Evolutionary conservation across 2,329 filamentous ascomycete species (phyloP).

Genomic region (Rachicladosporium sp.): DNA sequence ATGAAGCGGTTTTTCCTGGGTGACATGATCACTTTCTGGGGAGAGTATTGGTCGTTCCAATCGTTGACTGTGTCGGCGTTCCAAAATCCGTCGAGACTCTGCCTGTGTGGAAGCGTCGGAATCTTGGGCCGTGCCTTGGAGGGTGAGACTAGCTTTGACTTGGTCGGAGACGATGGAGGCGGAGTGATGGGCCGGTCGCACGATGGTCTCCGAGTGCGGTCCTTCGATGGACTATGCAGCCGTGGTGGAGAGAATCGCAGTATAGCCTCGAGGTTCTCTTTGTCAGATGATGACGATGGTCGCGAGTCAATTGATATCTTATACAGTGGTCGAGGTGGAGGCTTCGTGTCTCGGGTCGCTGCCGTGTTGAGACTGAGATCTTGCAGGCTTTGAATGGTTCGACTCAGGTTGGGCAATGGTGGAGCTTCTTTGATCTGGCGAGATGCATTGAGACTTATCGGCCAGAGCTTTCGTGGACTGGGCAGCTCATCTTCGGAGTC

Average conservation of each 20-base stretch:
- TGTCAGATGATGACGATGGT: slow-evolving; percentile 2
- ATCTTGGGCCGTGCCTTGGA: slow-evolving; percentile 35
- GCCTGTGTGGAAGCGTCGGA: slow-evolving; percentile 42
- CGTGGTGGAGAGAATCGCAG: background rate
- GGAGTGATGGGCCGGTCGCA: slow-evolving; percentile 1
- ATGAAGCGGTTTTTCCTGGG: slow-evolving; percentile 22
- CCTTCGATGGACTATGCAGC: slow-evolving; percentile 1
- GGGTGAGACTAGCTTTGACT: slow-evolving; percentile 33
- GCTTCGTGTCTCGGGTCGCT: too few relatives aligned
- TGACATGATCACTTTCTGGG: slow-evolving; percentile 34
- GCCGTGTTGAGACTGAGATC: slow-evolving; percentile 3
- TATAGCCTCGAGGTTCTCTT: slow-evolving; percentile 2
- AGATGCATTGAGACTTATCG: background rate
- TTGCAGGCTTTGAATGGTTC: background rate
- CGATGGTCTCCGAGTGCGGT: background rate
- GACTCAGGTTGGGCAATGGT: too few relatives aligned
- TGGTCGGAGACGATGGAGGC: slow-evolving; percentile 19
- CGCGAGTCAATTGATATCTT: background rate
- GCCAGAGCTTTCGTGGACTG: slow-evolving; percentile 15
- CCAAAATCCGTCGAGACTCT: slow-evolving; percentile 49
- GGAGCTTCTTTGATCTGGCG: background rate
- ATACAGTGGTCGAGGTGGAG: too few relatives aligned
- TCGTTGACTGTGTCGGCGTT: slow-evolving; percentile 45
- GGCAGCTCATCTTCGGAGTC: slow-evolving; percentile 17
- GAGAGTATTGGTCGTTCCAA: slow-evolving; percentile 52